Evolutionary conservation across 495 filamentous ascomycete genomes (phyloP).

Genomic region (Darksidea phi): DNA sequence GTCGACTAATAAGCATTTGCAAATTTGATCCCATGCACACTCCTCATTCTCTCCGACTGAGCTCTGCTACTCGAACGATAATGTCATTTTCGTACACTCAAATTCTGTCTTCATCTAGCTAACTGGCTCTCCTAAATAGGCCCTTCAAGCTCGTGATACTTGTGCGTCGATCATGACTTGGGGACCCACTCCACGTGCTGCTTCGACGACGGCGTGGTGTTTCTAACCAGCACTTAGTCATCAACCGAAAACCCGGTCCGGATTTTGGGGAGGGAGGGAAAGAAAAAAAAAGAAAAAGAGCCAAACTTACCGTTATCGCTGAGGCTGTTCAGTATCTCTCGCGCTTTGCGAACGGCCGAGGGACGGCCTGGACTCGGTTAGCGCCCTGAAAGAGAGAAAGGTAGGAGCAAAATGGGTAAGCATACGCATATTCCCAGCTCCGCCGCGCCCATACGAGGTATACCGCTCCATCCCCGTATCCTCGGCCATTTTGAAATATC

Average conservation of each 20-base stretch:
- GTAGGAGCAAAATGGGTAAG: not conserved
- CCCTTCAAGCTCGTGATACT: no score
- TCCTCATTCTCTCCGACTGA: no score
- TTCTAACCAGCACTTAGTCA: not conserved
- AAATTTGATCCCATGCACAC: no score
- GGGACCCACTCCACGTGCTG: conserved; percentile 18
- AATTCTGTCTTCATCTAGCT: no score
- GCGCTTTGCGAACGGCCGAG: conserved; percentile 9
- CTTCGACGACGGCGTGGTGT: conserved; percentile 22
- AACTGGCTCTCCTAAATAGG: no score
- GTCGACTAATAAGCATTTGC: no score
- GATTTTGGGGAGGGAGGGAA: not conserved
- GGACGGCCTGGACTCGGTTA: conserved; percentile 12
- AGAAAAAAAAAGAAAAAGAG: not conserved
- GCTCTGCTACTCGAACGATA: no score
- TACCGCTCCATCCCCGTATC: conserved; percentile 10
- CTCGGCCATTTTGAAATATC: conserved; percentile 20
- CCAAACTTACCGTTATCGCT: conserved; percentile 13
- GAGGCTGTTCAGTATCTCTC: conserved; percentile 6
- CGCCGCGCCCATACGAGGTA: conserved; percentile 26
- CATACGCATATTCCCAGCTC: conserved; percentile 33
- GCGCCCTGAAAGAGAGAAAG: not conserved
- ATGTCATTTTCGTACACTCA: no score
- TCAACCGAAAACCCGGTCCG: not conserved
- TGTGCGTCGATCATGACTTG: conserved; percentile 3